Base-by-base conservation (phyloP, 2,329 filamentous ascomycete genomes). In the Aureobasidium vineae region DNA sequence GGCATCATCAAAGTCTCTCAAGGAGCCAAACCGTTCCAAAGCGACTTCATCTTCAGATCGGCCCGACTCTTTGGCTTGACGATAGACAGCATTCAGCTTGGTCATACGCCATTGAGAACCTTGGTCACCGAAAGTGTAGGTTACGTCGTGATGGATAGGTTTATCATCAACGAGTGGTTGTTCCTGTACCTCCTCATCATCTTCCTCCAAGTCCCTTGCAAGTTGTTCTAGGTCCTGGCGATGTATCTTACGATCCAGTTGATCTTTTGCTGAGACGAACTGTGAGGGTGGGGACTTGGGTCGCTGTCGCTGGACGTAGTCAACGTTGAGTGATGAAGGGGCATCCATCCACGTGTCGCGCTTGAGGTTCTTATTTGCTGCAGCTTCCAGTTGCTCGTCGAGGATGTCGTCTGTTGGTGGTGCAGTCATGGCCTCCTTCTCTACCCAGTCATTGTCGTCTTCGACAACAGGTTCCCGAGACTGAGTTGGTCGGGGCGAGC, bases 91-190 rank as follows among this genome's bases (percentile, higher is more conserved):
- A 70, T 90, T 92, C 38, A 99, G 85, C 77, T 93, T 97, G 6
- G 90, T 96, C 93, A 99, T 97, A 59, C 96, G 88, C 95, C 96
- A 99, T 72, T 92, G 86, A 16, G 93, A 94, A 0, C 95, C 94
- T 7, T 86, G 80, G 75, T 99, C 95, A 21, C 96, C 95, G 77
- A 99, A 96, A 0, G 81, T 90, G 75, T 98, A 99, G 67, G 86
- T 82, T 10, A 96, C 86, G 66, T 90, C 85, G 63, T 86, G 82
- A 52, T 86, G 79, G 0, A 83, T 80, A 1, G 84, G 81, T 69
- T 84, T 78, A 7, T 85, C 76, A 26, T 82, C 79, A 11, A 85
- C 75, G 16, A 70, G 71, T 13, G 63, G 63, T 3, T 67, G 70
- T 11, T 73, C 75, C 1, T 68, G 70, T 7, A 71, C 69, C 2